phyloP scores from a whole-genome alignment of 2,329 filamentous ascomycete species.

The Fusarium pseudonygamai region DNA sequence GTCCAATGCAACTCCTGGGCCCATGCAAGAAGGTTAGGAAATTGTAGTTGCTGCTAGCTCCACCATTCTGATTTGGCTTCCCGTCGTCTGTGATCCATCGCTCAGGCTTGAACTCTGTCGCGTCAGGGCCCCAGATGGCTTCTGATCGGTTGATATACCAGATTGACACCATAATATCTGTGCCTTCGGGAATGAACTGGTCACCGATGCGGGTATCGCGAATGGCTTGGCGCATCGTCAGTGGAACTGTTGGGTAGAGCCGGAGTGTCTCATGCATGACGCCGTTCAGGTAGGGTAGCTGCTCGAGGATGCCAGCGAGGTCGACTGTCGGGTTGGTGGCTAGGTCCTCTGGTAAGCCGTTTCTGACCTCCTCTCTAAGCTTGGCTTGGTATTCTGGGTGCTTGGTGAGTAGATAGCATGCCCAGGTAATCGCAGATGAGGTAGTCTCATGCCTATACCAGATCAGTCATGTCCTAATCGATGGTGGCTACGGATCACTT shows the following conservation, averaged over 20 bases:
- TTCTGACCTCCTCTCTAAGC: slow-evolving; percentile 25
- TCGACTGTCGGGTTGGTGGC: slow-evolving; percentile 41
- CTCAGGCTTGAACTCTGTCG: slow-evolving; percentile 73
- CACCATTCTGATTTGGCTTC: slow-evolving; percentile 69
- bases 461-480: background rate
- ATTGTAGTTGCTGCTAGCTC: slow-evolving; percentile 74
- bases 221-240: slow-evolving; percentile 69
- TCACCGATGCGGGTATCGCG: slow-evolving; percentile 65
- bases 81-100: slow-evolving; percentile 66
- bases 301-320: slow-evolving; percentile 64
- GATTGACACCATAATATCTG: slow-evolving; percentile 66
- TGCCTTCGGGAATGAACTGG: slow-evolving; percentile 71
- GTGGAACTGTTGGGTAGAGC: slow-evolving; percentile 71
- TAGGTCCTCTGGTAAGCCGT: background rate
- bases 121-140: slow-evolving; percentile 73
- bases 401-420: slow-evolving; percentile 32
- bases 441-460: slow-evolving; percentile 30
- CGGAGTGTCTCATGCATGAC: slow-evolving; percentile 75
- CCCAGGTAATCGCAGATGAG: slow-evolving; percentile 33
- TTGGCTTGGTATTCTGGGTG: slow-evolving; percentile 27
- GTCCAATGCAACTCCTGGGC: slow-evolving; percentile 83
- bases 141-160: slow-evolving; percentile 70
- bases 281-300: slow-evolving; percentile 74
- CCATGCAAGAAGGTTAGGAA: slow-evolving; percentile 86
- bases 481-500: fast-evolving